Conservation (phyloP, 345 rosid genomes). For the Salix dunnii region DNA sequence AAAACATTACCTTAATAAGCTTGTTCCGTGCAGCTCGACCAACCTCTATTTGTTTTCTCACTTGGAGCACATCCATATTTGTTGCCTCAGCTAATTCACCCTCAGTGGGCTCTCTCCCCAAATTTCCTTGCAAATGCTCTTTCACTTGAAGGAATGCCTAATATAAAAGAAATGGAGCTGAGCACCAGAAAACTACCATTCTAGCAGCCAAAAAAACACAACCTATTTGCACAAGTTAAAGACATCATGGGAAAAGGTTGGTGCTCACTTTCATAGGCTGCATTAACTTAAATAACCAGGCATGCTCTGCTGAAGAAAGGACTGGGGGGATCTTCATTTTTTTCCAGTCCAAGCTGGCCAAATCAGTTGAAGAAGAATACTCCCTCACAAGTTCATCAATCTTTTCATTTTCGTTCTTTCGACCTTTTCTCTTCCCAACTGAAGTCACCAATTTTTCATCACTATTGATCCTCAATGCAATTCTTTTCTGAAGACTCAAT, state of each 20-base stretch:
- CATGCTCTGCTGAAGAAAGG: slow-evolving; percentile 69
- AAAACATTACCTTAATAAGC: slow-evolving; percentile 65
- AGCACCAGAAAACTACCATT: slow-evolving; percentile 21
- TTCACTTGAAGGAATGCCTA: slow-evolving; percentile 64
- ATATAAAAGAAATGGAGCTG: slow-evolving; percentile 6
- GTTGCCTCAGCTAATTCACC: slow-evolving; percentile 60
- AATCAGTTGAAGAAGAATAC: slow-evolving; percentile 65
- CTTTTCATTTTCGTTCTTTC: slow-evolving; percentile 50
- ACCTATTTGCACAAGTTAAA: neutral
- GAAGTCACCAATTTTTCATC: slow-evolving; percentile 28
- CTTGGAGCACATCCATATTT: slow-evolving; percentile 41
- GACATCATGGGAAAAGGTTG: neutral
- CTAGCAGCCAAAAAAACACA: neutral
- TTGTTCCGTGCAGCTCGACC: slow-evolving; percentile 90
- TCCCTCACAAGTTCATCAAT: slow-evolving; percentile 67
- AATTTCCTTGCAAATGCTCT: slow-evolving; percentile 40
- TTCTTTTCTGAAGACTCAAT: slow-evolving; percentile 68
- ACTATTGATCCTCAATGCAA: slow-evolving; percentile 44
- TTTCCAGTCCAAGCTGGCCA: slow-evolving; percentile 87
- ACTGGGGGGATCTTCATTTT: slow-evolving; percentile 96
- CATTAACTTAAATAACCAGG: slow-evolving; percentile 89
- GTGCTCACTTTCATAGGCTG: slow-evolving; percentile 82
- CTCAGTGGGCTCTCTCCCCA: slow-evolving; percentile 66
- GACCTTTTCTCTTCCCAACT: slow-evolving; percentile 23
- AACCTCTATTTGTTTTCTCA: slow-evolving; percentile 50